Conservation (phyloP, 179 eudicot genomes). For the Drosera spatulata region DNA sequence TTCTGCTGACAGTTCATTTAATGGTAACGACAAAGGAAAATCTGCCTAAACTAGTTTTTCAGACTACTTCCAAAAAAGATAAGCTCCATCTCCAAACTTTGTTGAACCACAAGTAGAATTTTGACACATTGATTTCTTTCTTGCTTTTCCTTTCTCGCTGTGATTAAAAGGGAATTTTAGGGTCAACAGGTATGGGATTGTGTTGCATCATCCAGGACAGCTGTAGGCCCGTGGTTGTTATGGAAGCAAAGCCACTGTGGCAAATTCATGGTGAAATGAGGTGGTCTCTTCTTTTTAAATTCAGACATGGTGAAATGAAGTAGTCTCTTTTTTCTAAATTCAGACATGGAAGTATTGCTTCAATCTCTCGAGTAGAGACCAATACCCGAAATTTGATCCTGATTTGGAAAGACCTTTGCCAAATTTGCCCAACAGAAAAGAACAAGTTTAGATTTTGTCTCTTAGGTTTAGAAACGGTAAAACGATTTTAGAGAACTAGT, state of each 20-base stretch:
- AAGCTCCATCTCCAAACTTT: slow-evolving; percentile 2
- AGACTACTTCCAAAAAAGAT: slow-evolving; percentile 67
- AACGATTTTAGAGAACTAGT: too few relatives aligned
- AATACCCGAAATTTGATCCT: too few relatives aligned
- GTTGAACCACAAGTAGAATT: background rate
- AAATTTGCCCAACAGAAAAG: too few relatives aligned
- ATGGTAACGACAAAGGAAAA: slow-evolving; percentile 24
- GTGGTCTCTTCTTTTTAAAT: too few relatives aligned
- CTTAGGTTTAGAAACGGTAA: too few relatives aligned
- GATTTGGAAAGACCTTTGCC: too few relatives aligned
- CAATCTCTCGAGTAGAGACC: too few relatives aligned
- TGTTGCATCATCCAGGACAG: slow-evolving; percentile 56
- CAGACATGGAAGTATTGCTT: too few relatives aligned
- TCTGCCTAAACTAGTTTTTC: slow-evolving; percentile 43
- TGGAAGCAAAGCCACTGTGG: slow-evolving; percentile 68
- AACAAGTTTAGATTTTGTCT: too few relatives aligned
- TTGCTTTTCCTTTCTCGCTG: background rate
- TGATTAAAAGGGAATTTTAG: background rate
- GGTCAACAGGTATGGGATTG: slow-evolving; percentile 48
- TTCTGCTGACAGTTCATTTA: slow-evolving; percentile 72
- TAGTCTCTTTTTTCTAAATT: too few relatives aligned
- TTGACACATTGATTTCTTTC: background rate
- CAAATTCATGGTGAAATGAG: too few relatives aligned
- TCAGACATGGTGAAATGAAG: too few relatives aligned
- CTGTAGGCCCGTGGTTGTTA: slow-evolving; percentile 64